Evolutionary conservation across 495 filamentous ascomycete species (phyloP).

Genomic region (Hypoxylon trugodes): DNA sequence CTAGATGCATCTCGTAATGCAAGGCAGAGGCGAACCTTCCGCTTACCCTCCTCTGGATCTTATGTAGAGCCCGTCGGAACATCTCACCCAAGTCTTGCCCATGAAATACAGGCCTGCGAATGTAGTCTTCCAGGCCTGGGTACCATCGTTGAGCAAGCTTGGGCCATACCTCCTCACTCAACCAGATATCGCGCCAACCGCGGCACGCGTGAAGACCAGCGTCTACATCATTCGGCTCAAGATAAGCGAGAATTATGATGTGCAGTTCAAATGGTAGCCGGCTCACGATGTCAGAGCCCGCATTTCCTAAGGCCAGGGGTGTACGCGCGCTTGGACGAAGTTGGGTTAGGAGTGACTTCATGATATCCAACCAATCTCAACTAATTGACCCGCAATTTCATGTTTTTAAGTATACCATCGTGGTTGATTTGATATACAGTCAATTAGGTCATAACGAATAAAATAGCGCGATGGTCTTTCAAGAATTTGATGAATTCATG

Average conservation of each 20-base stretch:
- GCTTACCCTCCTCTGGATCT: constrained; percentile 30
- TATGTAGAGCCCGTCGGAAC: constrained; percentile 36
- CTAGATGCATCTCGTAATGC: constrained; percentile 38
- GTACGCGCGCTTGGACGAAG: constrained; percentile 5
- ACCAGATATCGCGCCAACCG: constrained; percentile 36
- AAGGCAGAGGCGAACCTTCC: constrained; percentile 40
- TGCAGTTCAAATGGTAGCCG: constrained; percentile 45
- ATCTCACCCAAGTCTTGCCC: constrained; percentile 29
- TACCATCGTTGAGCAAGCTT: constrained; percentile 40
- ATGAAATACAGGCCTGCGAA: constrained; percentile 17
- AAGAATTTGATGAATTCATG: too few species aligned
- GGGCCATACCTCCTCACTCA: constrained; percentile 45
- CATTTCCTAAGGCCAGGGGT: not conserved
- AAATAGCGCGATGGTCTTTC: too few species aligned
- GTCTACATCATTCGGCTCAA: constrained; percentile 38
- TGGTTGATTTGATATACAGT: too few species aligned
- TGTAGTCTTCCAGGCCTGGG: constrained; percentile 35
- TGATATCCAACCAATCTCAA: constrained; percentile 6
- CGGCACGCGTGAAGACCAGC: constrained; percentile 33
- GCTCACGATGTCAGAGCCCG: constrained; percentile 31
- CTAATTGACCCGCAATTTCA: not conserved
- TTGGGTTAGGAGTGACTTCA: constrained; percentile 33
- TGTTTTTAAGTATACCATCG: too few species aligned
- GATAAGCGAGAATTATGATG: constrained; percentile 28
- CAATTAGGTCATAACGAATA: too few species aligned